phyloP scores from a whole-genome alignment of 495 filamentous ascomycete genomes.

The Pseudoneurospora amorphoporcata region DNA sequence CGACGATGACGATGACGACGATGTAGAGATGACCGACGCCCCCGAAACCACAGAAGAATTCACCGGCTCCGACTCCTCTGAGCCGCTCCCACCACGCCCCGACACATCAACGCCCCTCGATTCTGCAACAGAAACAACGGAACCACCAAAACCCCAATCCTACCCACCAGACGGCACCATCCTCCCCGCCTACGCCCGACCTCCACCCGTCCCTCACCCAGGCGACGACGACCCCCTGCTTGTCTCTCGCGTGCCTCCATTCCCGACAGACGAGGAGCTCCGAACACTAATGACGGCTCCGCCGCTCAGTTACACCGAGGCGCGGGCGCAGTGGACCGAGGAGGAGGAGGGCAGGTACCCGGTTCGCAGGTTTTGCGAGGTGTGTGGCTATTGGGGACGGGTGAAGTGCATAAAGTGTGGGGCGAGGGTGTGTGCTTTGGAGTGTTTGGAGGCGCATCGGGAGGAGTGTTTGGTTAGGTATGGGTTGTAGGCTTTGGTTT shows the following conservation, averaged over 20 bases:
- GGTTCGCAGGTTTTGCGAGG: constrained; percentile 68
- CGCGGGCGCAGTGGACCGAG: constrained; percentile 46
- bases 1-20: constrained; percentile 19
- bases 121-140: background rate
- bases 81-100: background rate
- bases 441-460: constrained; percentile 70
- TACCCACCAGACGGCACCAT: constrained; percentile 23
- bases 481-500: constrained; percentile 36
- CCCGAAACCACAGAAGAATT: constrained; percentile 11
- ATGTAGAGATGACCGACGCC: constrained; percentile 29
- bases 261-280: constrained; percentile 59
- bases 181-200: constrained; percentile 19
- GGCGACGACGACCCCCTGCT: constrained; percentile 54
- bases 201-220: constrained; percentile 28
- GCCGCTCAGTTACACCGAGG: constrained; percentile 69
- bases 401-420: constrained; percentile 81
- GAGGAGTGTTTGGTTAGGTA: constrained; percentile 62
- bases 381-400: constrained; percentile 89
- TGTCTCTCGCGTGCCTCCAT: constrained; percentile 47
- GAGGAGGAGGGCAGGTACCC: constrained; percentile 36
- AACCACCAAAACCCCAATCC: constrained; percentile 10
- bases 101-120: background rate
- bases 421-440: constrained; percentile 65
- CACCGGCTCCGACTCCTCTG: background rate
- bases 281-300: constrained; percentile 57